Conservation (phyloP, 108 stramenopile species). For the Pelagomonas calceolata region DNA sequence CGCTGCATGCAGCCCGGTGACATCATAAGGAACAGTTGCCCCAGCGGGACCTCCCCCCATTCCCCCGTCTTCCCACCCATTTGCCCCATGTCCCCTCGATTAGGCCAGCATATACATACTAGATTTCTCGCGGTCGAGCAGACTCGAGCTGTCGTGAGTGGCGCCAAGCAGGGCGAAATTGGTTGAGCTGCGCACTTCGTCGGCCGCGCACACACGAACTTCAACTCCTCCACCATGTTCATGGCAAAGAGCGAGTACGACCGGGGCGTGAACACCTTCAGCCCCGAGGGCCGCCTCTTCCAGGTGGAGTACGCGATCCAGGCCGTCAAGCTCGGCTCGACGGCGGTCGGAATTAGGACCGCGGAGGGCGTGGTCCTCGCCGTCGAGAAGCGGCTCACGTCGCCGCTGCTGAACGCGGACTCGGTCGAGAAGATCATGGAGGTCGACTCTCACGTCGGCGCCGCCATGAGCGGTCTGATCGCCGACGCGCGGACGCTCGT, state of each 20-base stretch:
- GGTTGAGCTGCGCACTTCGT: no score
- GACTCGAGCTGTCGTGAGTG: no score
- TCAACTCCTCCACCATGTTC: conserved; percentile 61
- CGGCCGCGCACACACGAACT: no score
- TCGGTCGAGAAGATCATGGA: conserved; percentile 98
- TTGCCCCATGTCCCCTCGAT: no score
- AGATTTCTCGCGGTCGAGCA: no score
- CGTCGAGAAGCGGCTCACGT: conserved; percentile 92
- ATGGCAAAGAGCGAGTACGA: conserved; percentile 94
- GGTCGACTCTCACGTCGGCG: conserved; percentile 89
- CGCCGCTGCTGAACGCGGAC: conserved; percentile 75
- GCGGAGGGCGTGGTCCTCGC: conserved; percentile 85
- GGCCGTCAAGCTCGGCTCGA: conserved; percentile 73
- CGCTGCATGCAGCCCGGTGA: no score
- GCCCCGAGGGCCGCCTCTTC: conserved; percentile 96
- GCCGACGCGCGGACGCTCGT: conserved; percentile 94
- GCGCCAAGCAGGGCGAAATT: no score
- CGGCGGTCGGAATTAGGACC: conserved; percentile 90
- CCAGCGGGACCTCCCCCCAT: no score
- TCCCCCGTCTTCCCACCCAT: no score
- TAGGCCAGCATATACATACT: no score
- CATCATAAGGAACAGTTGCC: no score
- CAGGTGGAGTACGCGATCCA: conserved; percentile 99
- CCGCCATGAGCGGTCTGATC: conserved; percentile 93
- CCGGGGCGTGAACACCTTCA: conserved; percentile 98